Evolutionary conservation across 345 rosid genomes (phyloP).

Genomic region (Salix viminalis): DNA sequence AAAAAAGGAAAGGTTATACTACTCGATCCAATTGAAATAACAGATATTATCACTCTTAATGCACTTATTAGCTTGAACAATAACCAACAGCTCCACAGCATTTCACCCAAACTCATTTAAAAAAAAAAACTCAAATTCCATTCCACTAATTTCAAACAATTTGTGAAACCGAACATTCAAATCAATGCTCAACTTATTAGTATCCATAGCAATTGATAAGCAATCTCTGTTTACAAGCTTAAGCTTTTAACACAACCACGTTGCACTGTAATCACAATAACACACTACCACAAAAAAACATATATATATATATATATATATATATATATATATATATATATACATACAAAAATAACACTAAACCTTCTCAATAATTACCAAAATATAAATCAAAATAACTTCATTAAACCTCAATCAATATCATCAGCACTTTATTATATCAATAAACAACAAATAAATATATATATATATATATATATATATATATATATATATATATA

Average conservation of each 20-base stretch:
- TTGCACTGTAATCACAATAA: background rate
- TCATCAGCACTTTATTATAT: background rate
- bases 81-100: background rate
- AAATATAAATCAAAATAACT: background rate
- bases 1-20: too few species aligned
- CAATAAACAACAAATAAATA: background rate
- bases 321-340: too few species aligned
- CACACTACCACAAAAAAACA: background rate
- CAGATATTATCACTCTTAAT: background rate
- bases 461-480: background rate
- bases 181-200: background rate
- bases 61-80: background rate
- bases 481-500: too few species aligned
- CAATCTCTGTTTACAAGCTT: background rate
- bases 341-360: background rate
- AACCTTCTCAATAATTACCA: background rate
- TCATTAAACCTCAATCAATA: background rate
- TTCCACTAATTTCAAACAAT: background rate
- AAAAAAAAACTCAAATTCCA: background rate
- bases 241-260: background rate
- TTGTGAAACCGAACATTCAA: background rate
- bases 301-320: too few species aligned
- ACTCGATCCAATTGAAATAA: too few species aligned
- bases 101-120: background rate
- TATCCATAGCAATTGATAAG: background rate